Evolutionary conservation across 2,329 filamentous ascomycete species (phyloP).

Genomic region (Passalora sequoiae): DNA sequence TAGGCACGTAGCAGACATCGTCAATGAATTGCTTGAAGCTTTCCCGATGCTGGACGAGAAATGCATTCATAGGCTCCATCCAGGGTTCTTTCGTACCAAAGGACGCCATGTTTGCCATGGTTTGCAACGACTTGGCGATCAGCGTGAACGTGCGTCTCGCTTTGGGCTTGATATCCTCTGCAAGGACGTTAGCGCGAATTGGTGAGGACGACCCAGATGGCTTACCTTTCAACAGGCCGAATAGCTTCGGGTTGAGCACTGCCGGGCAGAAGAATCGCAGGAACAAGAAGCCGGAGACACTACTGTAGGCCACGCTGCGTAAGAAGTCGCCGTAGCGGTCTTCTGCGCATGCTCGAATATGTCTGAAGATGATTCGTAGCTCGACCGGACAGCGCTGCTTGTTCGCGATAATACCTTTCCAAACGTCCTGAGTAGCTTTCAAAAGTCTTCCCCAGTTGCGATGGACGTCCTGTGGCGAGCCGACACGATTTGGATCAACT

Average conservation of each 20-base stretch:
- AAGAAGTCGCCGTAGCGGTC: slow-evolving; percentile 92
- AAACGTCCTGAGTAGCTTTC: slow-evolving; percentile 72
- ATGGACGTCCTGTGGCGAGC: slow-evolving; percentile 63
- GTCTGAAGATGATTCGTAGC: slow-evolving; percentile 78
- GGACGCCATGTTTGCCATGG: slow-evolving; percentile 80
- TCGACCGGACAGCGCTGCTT: slow-evolving; percentile 71
- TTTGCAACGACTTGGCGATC: slow-evolving; percentile 87
- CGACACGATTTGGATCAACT: slow-evolving; percentile 80
- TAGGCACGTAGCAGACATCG: slow-evolving; percentile 74
- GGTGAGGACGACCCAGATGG: not conserved
- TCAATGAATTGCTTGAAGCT: slow-evolving; percentile 86
- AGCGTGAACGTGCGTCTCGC: slow-evolving; percentile 85
- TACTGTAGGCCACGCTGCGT: slow-evolving; percentile 84
- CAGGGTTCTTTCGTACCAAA: slow-evolving; percentile 95
- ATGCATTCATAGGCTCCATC: slow-evolving; percentile 98
- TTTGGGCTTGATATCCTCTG: slow-evolving; percentile 73
- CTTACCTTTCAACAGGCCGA: slow-evolving; percentile 70
- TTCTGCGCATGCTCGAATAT: slow-evolving; percentile 85
- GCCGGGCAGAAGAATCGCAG: slow-evolving; percentile 92
- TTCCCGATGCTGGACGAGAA: slow-evolving; percentile 68
- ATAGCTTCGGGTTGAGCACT: slow-evolving; percentile 92
- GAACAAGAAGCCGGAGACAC: slow-evolving; percentile 91
- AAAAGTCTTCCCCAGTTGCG: slow-evolving; percentile 79
- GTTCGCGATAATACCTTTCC: slow-evolving; percentile 76
- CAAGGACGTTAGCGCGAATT: slow-evolving; percentile 21